These are phyloP conservation scores for Crepidotus variabilis DNA, from an alignment of 768 basidiomycete species.

Conservation along the genomic window DNA sequence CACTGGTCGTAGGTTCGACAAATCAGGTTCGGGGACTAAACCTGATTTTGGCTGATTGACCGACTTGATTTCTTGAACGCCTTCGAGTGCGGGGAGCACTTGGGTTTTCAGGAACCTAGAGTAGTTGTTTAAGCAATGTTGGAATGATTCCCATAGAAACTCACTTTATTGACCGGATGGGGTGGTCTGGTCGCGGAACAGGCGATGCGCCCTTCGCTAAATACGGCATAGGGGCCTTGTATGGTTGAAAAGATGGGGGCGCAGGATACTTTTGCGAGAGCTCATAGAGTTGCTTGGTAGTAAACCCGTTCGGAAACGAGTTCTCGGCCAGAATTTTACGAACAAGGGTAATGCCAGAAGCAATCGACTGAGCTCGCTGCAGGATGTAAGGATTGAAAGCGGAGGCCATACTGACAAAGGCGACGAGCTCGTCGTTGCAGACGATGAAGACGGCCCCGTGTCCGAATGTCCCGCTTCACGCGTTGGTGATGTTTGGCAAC, in stretches of 20 bases:
- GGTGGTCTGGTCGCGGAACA: conserved; percentile 32
- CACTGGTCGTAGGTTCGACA: conserved; percentile 10
- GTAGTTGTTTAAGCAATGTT: background rate
- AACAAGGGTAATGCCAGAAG: conserved; percentile 23
- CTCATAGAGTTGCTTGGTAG: conserved; percentile 35
- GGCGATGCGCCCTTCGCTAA: background rate
- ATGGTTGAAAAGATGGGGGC: conserved; percentile 23
- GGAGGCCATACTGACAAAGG: background rate
- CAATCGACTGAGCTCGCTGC: conserved; percentile 13
- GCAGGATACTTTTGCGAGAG: conserved; percentile 26
- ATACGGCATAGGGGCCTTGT: background rate
- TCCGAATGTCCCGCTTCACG: background rate
- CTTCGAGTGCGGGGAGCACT: conserved; percentile 45
- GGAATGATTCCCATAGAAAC: conserved; percentile 10
- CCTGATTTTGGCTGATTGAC: conserved; percentile 29
- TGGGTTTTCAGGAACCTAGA: conserved; percentile 52
- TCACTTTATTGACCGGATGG: conserved; percentile 52
- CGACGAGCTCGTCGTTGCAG: conserved; percentile 1
- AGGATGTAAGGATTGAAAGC: conserved; percentile 7
- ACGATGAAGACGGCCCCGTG: conserved; percentile 5
- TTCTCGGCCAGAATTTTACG: conserved; percentile 25
- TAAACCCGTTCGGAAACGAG: conserved; percentile 26
- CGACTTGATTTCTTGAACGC: conserved; percentile 38
- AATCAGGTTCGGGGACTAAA: conserved; percentile 10
- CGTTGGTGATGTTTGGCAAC: conserved; percentile 5